phyloP scores from a whole-genome alignment of 345 rosid species.

The Pugionium cornutum region DNA sequence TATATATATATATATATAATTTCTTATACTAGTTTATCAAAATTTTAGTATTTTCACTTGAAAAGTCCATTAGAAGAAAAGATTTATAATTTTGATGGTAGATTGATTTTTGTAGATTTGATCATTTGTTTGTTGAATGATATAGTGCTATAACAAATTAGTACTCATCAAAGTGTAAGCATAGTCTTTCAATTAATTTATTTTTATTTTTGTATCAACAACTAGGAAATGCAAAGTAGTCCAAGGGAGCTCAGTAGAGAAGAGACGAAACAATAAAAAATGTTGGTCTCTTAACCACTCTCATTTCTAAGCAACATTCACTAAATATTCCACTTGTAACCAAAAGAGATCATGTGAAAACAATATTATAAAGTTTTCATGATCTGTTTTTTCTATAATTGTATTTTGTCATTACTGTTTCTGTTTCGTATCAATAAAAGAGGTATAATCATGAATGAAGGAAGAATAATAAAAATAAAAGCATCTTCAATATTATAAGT shows the following conservation, averaged over 20 bases:
- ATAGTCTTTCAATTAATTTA: background rate
- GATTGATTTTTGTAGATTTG: background rate
- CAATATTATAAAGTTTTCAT: background rate
- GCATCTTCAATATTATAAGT: too few species aligned
- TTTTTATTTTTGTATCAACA: background rate
- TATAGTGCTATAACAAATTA: background rate
- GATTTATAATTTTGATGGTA: too few species aligned
- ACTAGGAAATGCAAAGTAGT: background rate
- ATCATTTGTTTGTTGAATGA: background rate
- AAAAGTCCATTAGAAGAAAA: too few species aligned
- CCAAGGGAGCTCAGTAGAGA: constrained; percentile 11
- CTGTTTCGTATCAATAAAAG: background rate
- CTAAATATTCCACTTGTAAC: constrained; percentile 31
- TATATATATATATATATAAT: too few species aligned
- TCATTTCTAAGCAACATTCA: constrained; percentile 21
- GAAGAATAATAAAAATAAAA: background rate
- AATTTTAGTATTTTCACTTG: too few species aligned
- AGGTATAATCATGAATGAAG: background rate
- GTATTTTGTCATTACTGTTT: constrained; percentile 3
- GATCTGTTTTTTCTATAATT: background rate
- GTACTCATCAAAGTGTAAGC: background rate
- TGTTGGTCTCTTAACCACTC: constrained; percentile 20
- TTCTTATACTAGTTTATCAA: too few species aligned
- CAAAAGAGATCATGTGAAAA: constrained; percentile 37
- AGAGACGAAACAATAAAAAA: constrained; percentile 18